A percentile compares a stretch with the other conserved stretches of the same genome.
phyloP scores from a whole-genome alignment of 2,329 filamentous ascomycete genomes.

The Lecanoromycetidae sp. region DNA sequence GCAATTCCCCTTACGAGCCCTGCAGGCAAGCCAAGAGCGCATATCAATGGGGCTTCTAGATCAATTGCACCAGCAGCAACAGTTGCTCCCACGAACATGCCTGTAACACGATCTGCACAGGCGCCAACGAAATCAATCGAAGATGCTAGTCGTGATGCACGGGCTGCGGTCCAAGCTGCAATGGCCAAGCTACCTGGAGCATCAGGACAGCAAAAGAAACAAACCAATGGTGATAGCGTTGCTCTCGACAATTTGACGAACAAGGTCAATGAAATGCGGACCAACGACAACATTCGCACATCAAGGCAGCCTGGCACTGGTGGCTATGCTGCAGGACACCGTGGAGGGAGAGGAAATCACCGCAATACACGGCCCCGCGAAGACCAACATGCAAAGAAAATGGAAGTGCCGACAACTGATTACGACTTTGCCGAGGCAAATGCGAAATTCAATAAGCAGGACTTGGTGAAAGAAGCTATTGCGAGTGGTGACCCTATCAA shows the following conservation, averaged over 20 bases:
- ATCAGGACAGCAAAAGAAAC: constrained; percentile 26
- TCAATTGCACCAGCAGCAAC: constrained; percentile 20
- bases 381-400: constrained; percentile 43
- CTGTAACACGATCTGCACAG: constrained; percentile 18
- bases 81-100: constrained; percentile 10
- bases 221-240: constrained; percentile 20
- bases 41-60: constrained; percentile 24
- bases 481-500: constrained; percentile 59
- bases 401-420: constrained; percentile 81
- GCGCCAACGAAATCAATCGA: constrained; percentile 28
- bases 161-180: constrained; percentile 38
- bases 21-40: constrained; percentile 24
- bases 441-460: constrained; percentile 80
- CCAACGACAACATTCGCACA: constrained; percentile 28
- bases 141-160: constrained; percentile 38
- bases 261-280: constrained; percentile 35
- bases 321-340: constrained; percentile 24
- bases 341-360: constrained; percentile 37
- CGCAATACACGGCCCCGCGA: constrained; percentile 28
- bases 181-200: constrained; percentile 36
- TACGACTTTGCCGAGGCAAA: constrained; percentile 85
- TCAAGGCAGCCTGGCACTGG: constrained; percentile 27
- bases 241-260: constrained; percentile 33
- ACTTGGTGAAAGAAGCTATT: constrained; percentile 78
- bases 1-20: constrained; percentile 34